Percentiles rank a stretch among this genome's conserved stretches.
Conservation (phyloP, 441 rosid species). For the Euphorbia celastroides region DNA sequence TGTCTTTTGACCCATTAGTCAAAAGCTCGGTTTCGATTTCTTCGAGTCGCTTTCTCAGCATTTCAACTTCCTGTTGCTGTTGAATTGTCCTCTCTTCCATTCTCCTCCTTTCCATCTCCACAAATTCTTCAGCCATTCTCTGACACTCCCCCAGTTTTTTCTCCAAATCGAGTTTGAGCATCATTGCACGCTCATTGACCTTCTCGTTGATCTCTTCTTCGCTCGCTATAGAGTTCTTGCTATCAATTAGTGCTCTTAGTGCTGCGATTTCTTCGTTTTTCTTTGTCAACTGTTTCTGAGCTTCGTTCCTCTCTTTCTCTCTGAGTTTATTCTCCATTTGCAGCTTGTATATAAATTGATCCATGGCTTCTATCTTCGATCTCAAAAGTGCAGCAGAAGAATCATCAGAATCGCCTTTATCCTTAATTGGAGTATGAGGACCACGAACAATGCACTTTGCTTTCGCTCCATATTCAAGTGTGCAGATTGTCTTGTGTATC, state of each 20-base stretch:
- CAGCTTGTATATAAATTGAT: slow-evolving; percentile 74
- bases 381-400: slow-evolving; percentile 56
- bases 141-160: slow-evolving; percentile 70
- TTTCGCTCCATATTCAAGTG: slow-evolving; percentile 95
- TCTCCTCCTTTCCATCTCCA: slow-evolving; percentile 83
- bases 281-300: slow-evolving; percentile 60
- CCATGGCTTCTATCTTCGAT: slow-evolving; percentile 83
- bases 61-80: slow-evolving; percentile 86
- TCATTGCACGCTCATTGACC: slow-evolving; percentile 57
- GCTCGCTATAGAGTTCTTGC: slow-evolving; percentile 42
- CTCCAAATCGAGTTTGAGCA: slow-evolving; percentile 55
- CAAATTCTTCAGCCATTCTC: slow-evolving; percentile 79
- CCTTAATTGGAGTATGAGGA: slow-evolving; percentile 64
- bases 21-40: slow-evolving; percentile 67
- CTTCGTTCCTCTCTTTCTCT: slow-evolving; percentile 75
- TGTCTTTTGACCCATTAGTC: slow-evolving; percentile 24
- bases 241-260: slow-evolving; percentile 46
- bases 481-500: slow-evolving; percentile 88
- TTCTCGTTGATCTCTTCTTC: slow-evolving; percentile 73
- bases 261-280: slow-evolving; percentile 79
- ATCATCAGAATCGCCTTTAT: slow-evolving; percentile 54
- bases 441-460: slow-evolving; percentile 97
- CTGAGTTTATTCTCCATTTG: slow-evolving; percentile 80
- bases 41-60: slow-evolving; percentile 66
- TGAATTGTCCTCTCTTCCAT: slow-evolving; percentile 88